Conservation (phyloP, 2,329 filamentous ascomycete genomes). For the Paecilomyces formosus region DNA sequence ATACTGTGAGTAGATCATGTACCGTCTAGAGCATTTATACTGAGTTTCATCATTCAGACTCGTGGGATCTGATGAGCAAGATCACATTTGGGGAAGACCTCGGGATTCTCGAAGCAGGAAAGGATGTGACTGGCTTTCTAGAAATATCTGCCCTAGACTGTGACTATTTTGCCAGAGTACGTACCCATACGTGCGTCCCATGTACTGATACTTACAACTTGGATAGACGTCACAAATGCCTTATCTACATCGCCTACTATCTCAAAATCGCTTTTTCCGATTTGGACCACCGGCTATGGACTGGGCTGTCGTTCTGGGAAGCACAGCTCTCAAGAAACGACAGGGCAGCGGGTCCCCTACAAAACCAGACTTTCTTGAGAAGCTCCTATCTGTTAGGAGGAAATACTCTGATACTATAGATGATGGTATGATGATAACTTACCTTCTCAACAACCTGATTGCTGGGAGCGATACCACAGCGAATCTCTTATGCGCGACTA, state of each 20-base stretch:
- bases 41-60: not conserved
- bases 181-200: not conserved
- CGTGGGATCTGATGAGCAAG: not conserved
- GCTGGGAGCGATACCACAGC: conserved; percentile 24
- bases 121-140: not conserved
- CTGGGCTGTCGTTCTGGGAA: not conserved
- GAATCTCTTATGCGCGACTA: conserved; percentile 15
- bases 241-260: not conserved
- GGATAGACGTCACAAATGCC: not conserved
- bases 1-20: not conserved
- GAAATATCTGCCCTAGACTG: not conserved
- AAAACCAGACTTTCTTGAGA: not conserved
- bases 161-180: not conserved
- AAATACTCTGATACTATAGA: not conserved
- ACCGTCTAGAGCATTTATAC: not conserved
- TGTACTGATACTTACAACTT: not conserved
- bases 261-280: not conserved
- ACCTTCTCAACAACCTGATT: conserved; percentile 6
- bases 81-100: not conserved
- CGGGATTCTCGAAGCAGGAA: not conserved
- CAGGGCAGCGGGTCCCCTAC: not conserved
- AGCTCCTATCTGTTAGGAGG: not conserved
- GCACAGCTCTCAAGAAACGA: not conserved
- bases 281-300: not conserved
- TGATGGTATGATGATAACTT: not conserved